Conservation (phyloP, 345 rosid species). For the Hibiscus tridactylites region DNA sequence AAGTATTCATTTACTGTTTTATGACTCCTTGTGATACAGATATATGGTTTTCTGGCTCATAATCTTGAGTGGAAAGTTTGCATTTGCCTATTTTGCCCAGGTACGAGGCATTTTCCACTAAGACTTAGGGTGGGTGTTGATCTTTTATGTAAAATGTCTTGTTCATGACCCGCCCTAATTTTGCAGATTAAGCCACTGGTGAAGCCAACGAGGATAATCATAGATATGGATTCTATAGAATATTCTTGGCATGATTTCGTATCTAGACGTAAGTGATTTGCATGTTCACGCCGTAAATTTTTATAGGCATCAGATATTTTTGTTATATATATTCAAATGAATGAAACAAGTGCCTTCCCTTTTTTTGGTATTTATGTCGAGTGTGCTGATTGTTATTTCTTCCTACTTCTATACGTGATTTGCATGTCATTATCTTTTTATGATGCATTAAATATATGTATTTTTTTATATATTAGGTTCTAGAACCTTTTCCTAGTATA, state of each 20-base stretch:
- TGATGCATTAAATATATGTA: background rate
- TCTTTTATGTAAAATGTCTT: background rate
- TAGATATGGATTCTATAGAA: conserved; percentile 33
- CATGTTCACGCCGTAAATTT: background rate
- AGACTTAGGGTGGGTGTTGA: background rate
- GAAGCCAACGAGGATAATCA: conserved; percentile 57
- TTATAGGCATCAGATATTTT: background rate
- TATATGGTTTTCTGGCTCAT: conserved; percentile 89
- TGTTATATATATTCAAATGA: background rate
- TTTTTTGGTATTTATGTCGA: background rate
- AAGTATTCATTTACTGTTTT: background rate
- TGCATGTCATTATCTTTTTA: background rate
- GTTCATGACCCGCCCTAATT: conserved; percentile 6
- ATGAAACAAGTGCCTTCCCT: background rate
- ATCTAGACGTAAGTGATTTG: conserved; percentile 50
- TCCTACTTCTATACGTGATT: conserved; percentile 11
- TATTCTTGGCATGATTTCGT: conserved; percentile 99
- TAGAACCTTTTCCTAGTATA: background rate
- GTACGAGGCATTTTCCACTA: conserved; percentile 22
- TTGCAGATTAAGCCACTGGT: conserved; percentile 84
- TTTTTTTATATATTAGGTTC: background rate
- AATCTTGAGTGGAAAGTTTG: conserved; percentile 68
- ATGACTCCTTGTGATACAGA: conserved; percentile 34
- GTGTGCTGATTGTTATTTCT: background rate
- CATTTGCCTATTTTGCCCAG: conserved; percentile 91